Conservation (phyloP, 441 rosid species). For the Populus tomentosa region DNA sequence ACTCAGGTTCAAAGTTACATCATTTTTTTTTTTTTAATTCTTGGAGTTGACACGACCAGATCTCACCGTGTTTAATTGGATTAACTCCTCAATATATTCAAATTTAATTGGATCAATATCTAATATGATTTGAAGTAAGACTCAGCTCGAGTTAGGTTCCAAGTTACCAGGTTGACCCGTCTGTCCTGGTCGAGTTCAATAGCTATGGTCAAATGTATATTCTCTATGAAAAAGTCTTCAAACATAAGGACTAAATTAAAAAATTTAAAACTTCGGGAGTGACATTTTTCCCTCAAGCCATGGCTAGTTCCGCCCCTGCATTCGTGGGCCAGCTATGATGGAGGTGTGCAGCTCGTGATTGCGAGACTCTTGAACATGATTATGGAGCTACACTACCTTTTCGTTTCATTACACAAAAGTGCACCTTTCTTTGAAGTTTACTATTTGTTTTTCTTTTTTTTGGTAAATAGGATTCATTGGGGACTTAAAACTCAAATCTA, state of each 20-base stretch:
- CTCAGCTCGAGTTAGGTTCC: fast-evolving
- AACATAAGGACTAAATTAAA: neutral
- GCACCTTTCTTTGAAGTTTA: neutral
- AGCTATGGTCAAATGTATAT: neutral
- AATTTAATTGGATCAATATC: too few relatives aligned
- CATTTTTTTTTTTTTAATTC: too few relatives aligned
- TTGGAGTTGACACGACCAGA: fast-evolving
- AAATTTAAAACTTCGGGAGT: neutral
- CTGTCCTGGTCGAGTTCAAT: fast-evolving
- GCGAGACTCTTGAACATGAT: neutral
- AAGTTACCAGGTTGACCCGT: too few relatives aligned
- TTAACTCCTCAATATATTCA: fast-evolving
- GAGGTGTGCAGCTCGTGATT: neutral
- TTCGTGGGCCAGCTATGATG: neutral
- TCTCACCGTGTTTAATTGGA: fast-evolving
- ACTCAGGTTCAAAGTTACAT: fast-evolving
- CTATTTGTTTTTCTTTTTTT: too few relatives aligned
- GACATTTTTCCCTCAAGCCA: neutral
- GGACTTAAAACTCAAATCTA: too few relatives aligned
- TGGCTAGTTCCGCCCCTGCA: neutral
- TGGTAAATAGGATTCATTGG: too few relatives aligned
- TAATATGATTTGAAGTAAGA: too few relatives aligned
- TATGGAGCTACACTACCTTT: neutral
- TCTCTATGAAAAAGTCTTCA: neutral
- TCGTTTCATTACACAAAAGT: neutral